Percentiles rank a stretch among this genome's conserved stretches.
Evolutionary conservation across 2,329 filamentous ascomycete species (phyloP).

Genomic region (Ceratocystis huliohia): DNA sequence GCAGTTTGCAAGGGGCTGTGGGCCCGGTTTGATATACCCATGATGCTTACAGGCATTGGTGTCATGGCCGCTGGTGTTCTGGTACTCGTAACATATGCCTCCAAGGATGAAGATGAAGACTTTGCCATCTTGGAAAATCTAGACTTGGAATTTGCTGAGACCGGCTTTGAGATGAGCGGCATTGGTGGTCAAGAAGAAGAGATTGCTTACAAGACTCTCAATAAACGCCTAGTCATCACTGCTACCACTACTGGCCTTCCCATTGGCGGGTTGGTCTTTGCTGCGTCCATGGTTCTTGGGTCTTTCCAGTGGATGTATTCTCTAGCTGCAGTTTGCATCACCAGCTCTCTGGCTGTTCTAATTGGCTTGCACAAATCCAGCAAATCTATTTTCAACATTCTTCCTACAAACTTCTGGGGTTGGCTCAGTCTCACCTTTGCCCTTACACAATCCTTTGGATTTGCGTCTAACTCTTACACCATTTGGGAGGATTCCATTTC

Average conservation of each 20-base stretch:
- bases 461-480: constrained; percentile 94
- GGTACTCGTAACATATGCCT: constrained; percentile 60
- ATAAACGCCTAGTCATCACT: constrained; percentile 31
- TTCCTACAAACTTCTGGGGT: constrained; percentile 75
- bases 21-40: constrained; percentile 79
- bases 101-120: constrained; percentile 43
- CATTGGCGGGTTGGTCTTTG: constrained; percentile 27
- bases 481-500: constrained; percentile 98
- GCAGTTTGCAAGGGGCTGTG: constrained; percentile 70
- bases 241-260: constrained; percentile 29
- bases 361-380: constrained; percentile 34
- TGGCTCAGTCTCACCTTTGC: constrained; percentile 73
- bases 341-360: constrained; percentile 33
- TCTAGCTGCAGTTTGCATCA: constrained; percentile 33
- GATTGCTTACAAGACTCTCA: constrained; percentile 29
- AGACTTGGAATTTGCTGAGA: constrained; percentile 48
- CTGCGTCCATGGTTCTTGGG: constrained; percentile 26
- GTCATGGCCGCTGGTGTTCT: constrained; percentile 57
- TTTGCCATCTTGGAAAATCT: constrained; percentile 41
- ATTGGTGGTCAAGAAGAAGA: constrained; percentile 24
- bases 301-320: constrained; percentile 28
- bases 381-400: constrained; percentile 37
- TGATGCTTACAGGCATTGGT: constrained; percentile 68
- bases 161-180: constrained; percentile 41
- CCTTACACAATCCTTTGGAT: constrained; percentile 77